Evolutionary conservation across 495 filamentous ascomycete genomes (phyloP).

Genomic region (Penicillium odoratum): DNA sequence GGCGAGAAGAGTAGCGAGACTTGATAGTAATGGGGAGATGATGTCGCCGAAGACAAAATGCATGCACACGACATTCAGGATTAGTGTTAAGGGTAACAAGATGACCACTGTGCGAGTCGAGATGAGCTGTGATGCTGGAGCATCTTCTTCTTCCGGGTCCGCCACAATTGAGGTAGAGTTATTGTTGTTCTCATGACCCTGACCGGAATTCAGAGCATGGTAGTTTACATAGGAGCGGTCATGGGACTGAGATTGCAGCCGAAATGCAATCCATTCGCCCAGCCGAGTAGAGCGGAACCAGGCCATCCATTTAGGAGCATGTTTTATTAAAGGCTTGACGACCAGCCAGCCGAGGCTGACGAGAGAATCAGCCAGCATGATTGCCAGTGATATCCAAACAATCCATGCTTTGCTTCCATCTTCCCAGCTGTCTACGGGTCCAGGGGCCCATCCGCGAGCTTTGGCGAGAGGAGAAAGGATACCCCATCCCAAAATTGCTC

Average conservation of each 20-base stretch:
- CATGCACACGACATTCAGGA: constrained; percentile 77
- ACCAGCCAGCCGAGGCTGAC: constrained; percentile 84
- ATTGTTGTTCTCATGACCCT: not conserved
- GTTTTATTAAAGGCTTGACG: constrained; percentile 55
- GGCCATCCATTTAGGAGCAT: constrained; percentile 39
- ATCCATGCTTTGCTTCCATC: constrained; percentile 96
- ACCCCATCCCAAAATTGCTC: constrained; percentile 88
- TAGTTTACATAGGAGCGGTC: constrained; percentile 41
- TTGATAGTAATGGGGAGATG: constrained; percentile 64
- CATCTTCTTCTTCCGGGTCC: constrained; percentile 60
- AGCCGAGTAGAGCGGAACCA: constrained; percentile 25
- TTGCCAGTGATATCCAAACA: constrained; percentile 89
- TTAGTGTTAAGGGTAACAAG: constrained; percentile 71
- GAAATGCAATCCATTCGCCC: constrained; percentile 28
- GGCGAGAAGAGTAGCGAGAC: constrained; percentile 81
- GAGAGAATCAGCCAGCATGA: constrained; percentile 94
- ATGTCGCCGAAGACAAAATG: constrained; percentile 72
- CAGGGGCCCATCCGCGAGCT: constrained; percentile 83
- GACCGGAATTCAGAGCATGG: constrained; percentile 34
- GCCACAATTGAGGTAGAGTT: constrained; percentile 10
- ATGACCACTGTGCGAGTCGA: constrained; percentile 68
- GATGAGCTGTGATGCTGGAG: constrained; percentile 79
- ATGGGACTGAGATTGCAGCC: constrained; percentile 13
- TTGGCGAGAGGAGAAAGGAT: constrained; percentile 88
- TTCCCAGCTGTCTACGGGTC: constrained; percentile 82